Percentiles rank a stretch among this genome's conserved stretches.
Evolutionary conservation across 148 eudicot species (phyloP).

Genomic region (Amaranthus cruentus): DNA sequence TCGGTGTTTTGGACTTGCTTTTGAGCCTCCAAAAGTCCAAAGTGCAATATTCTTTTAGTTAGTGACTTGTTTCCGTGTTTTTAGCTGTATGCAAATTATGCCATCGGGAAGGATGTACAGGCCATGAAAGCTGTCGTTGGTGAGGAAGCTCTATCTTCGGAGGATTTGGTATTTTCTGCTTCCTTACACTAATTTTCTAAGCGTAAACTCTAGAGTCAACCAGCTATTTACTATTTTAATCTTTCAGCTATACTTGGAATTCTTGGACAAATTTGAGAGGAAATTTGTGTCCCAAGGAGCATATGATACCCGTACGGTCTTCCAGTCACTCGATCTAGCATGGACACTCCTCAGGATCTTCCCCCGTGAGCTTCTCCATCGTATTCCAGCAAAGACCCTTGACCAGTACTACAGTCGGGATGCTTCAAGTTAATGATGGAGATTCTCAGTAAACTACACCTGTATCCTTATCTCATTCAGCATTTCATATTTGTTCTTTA

Average conservation of each 20-base stretch:
- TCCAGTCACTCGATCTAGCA: conserved; percentile 96
- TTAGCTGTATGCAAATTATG: conserved; percentile 96
- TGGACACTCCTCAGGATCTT: conserved; percentile 96
- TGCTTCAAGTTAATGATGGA: conserved; percentile 40
- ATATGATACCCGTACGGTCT: conserved; percentile 87
- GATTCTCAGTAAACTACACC: neutral
- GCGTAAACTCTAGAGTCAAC: neutral
- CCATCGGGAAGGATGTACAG: conserved; percentile 98
- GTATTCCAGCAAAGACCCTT: conserved; percentile 99
- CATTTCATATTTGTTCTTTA: conserved; percentile 15
- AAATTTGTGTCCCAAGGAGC: conserved; percentile 97
- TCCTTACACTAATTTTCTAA: neutral
- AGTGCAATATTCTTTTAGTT: neutral
- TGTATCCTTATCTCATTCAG: neutral
- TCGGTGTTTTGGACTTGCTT: neutral
- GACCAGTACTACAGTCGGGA: conserved; percentile 89
- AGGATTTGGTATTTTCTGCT: conserved; percentile 63
- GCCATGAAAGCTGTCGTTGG: conserved; percentile 99
- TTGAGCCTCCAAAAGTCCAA: neutral
- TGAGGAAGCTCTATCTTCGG: conserved; percentile 99
- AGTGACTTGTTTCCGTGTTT: conserved; percentile 7
- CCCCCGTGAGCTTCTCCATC: conserved; percentile 97
- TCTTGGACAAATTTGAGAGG: conserved; percentile 96
- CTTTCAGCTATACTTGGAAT: conserved; percentile 81
- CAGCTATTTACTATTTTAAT: too few relatives aligned